Conservation (phyloP, 768 basidiomycete species). For the Mycena kentingensis region DNA sequence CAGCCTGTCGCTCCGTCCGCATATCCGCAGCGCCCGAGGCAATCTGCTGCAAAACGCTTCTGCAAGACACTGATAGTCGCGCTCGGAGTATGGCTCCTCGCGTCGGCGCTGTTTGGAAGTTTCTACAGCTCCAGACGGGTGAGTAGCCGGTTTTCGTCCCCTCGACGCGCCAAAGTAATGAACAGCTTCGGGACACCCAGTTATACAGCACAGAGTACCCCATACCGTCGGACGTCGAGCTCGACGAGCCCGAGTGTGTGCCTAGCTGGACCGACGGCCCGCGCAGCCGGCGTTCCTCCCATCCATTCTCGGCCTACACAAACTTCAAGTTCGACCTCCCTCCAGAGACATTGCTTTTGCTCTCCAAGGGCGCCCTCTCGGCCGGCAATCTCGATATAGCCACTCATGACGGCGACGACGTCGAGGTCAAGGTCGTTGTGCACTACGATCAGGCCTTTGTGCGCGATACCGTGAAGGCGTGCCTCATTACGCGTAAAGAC, state of each 20-base stretch:
- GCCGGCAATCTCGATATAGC: constrained; percentile 31
- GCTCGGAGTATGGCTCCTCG: constrained; percentile 18
- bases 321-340: constrained; percentile 27
- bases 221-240: constrained; percentile 1
- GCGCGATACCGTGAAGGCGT: constrained; percentile 33
- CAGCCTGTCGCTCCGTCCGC: constrained; percentile 9
- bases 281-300: constrained; percentile 5
- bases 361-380: constrained; percentile 30
- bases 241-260: constrained; percentile 2
- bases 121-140: constrained; percentile 5
- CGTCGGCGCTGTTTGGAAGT: constrained; percentile 8
- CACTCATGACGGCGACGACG: constrained; percentile 26
- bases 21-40: background rate
- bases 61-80: constrained; percentile 12
- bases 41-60: constrained; percentile 17
- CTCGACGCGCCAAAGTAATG: background rate
- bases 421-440: constrained; percentile 29
- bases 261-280: constrained; percentile 6
- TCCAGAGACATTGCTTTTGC: constrained; percentile 30
- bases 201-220: too few species aligned
- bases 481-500: constrained; percentile 29
- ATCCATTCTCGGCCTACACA: constrained; percentile 16
- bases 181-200: background rate
- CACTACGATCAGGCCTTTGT: constrained; percentile 22
- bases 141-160: background rate